Conservation (phyloP, 2,329 filamentous ascomycete genomes). For the Akanthomyces dipterigenus region DNA sequence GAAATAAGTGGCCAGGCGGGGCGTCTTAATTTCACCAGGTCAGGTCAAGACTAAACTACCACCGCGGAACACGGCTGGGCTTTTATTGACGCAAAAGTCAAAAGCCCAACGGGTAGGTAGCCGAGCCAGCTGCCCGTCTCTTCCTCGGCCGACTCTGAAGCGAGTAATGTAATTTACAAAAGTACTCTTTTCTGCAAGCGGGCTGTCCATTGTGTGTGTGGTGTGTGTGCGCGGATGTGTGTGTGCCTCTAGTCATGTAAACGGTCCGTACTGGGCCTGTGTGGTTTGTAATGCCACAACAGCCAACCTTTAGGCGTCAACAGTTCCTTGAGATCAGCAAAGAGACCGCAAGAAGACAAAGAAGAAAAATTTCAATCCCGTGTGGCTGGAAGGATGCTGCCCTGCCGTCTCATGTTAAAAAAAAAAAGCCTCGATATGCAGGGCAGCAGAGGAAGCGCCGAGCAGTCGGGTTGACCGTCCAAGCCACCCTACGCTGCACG, state of each 20-base stretch:
- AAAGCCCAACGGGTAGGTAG: background rate
- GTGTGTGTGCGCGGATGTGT: too few relatives aligned
- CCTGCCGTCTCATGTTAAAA: background rate
- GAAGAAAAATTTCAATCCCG: background rate
- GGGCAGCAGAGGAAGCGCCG: background rate
- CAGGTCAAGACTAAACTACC: background rate
- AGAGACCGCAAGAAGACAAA: background rate
- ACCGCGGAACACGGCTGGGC: background rate
- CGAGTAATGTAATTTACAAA: too few relatives aligned
- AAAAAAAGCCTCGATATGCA: slow-evolving; percentile 3
- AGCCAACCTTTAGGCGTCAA: background rate
- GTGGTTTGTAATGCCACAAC: background rate
- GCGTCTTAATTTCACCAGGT: slow-evolving; percentile 1
- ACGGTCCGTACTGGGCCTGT: too few relatives aligned
- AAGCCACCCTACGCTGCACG: background rate
- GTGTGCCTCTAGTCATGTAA: too few relatives aligned
- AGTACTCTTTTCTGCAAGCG: too few relatives aligned
- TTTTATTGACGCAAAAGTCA: background rate
- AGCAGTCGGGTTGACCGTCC: slow-evolving; percentile 1
- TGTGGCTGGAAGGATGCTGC: background rate
- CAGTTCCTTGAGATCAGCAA: background rate
- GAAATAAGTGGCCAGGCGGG: slow-evolving; percentile 3
- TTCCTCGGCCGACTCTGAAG: background rate
- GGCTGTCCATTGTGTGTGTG: too few relatives aligned
- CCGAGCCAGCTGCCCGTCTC: too few relatives aligned